A percentile compares a stretch with the other conserved stretches of the same genome.
phyloP scores from a whole-genome alignment of 2,329 filamentous ascomycete genomes.

The Drechslerella dactyloides region DNA sequence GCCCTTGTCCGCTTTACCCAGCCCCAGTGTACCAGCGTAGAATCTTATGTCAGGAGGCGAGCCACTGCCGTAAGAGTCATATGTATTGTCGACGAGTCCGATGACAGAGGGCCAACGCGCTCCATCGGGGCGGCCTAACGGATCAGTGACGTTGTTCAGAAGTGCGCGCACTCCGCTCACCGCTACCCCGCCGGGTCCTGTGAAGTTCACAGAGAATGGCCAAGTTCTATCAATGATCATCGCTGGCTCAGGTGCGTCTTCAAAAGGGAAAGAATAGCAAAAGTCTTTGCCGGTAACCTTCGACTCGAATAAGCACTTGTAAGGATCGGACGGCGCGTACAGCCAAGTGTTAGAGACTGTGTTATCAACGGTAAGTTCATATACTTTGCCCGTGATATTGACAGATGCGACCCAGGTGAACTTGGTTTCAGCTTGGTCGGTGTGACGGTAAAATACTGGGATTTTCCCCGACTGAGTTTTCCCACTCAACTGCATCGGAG shows the following conservation, averaged over 20 bases:
- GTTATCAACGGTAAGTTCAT: slow-evolving; percentile 31
- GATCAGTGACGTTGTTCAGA: slow-evolving; percentile 9
- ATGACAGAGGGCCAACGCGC: slow-evolving; percentile 25
- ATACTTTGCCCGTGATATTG: slow-evolving; percentile 17
- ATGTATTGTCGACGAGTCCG: slow-evolving; percentile 30
- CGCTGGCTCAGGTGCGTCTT: background rate
- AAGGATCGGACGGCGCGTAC: slow-evolving; percentile 28
- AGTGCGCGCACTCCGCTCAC: slow-evolving; percentile 15
- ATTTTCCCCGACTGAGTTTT: slow-evolving; percentile 19
- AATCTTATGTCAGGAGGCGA: slow-evolving; percentile 1
- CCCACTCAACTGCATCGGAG: slow-evolving; percentile 1
- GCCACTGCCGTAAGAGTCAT: slow-evolving; percentile 5
- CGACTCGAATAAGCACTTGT: slow-evolving; percentile 22
- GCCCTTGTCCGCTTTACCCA: slow-evolving; percentile 22
- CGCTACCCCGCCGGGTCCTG: slow-evolving; percentile 9
- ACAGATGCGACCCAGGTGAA: slow-evolving; percentile 32
- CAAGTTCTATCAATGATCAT: slow-evolving; percentile 6
- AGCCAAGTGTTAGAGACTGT: slow-evolving; percentile 39
- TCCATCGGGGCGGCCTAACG: background rate
- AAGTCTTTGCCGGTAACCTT: background rate
- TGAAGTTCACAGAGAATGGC: slow-evolving; percentile 26
- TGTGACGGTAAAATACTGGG: slow-evolving; percentile 6
- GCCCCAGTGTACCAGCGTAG: slow-evolving; percentile 32
- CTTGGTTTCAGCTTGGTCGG: background rate
- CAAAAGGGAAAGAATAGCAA: slow-evolving; percentile 4